Percentiles rank a stretch among this genome's conserved stretches.
phyloP scores from a whole-genome alignment of 1,139 yeast genomes.

The Pichia norvegensis region DNA sequence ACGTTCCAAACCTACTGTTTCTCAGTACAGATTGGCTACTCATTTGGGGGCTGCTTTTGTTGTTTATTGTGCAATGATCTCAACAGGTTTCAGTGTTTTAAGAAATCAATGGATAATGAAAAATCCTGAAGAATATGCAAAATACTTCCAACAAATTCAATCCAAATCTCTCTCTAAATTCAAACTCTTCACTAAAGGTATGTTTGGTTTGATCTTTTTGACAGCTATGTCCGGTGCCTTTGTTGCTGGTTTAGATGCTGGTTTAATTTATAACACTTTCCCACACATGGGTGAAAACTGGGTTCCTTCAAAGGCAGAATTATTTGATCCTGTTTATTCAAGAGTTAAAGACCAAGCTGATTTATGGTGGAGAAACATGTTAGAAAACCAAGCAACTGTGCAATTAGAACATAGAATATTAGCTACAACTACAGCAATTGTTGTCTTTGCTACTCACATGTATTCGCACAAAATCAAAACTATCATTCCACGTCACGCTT shows the following conservation, averaged over 20 bases:
- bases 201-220: conserved; percentile 63
- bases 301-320: conserved; percentile 65
- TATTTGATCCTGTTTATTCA: conserved; percentile 68
- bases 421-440: conserved; percentile 73
- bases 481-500: conserved; percentile 55
- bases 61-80: conserved; percentile 80
- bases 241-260: conserved; percentile 98
- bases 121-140: conserved; percentile 47
- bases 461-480: conserved; percentile 49
- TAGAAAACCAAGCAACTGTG: conserved; percentile 95
- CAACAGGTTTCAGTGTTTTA: conserved; percentile 80
- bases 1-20: conserved; percentile 87
- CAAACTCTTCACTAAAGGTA: conserved; percentile 45
- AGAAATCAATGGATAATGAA: conserved; percentile 66
- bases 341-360: conserved; percentile 64
- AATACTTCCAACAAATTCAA: conserved; percentile 47
- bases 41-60: conserved; percentile 92
- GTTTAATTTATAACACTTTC: conserved; percentile 89
- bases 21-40: conserved; percentile 89
- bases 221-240: conserved; percentile 97
- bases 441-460: conserved; percentile 61
- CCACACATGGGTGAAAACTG: conserved; percentile 90
- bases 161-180: conserved; percentile 50
- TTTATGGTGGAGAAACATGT: conserved; percentile 81
- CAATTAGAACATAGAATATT: conserved; percentile 84